Conservation (phyloP, 2,329 filamentous ascomycete species). For the Sporothrix curviconia region DNA sequence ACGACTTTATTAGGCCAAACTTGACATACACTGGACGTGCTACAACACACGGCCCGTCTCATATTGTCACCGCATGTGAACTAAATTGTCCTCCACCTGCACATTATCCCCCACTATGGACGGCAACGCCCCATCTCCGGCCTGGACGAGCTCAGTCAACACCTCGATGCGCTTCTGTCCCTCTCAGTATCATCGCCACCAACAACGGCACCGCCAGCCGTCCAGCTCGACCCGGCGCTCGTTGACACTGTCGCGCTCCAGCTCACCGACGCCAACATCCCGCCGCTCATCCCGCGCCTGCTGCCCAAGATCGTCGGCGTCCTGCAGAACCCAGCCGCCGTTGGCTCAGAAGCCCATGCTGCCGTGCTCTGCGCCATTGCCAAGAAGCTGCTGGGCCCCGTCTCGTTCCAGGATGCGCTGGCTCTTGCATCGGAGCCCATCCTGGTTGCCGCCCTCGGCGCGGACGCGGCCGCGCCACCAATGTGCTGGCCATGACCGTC, state of each 20-base stretch:
- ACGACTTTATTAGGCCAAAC: too few relatives aligned
- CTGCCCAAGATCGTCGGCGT: conserved; percentile 49
- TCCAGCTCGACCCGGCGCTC: conserved; percentile 39
- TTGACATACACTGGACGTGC: too few relatives aligned
- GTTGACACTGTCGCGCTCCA: conserved; percentile 56
- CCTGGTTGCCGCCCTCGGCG: conserved; percentile 46
- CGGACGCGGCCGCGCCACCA: conserved; percentile 50
- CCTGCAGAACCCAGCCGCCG: conserved; percentile 37
- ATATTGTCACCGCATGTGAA: too few relatives aligned
- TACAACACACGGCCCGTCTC: too few relatives aligned
- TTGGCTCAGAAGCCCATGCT: conserved; percentile 11
- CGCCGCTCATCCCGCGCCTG: conserved; percentile 44
- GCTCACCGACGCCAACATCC: conserved; percentile 51
- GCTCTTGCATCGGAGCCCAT: conserved; percentile 45
- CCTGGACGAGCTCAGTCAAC: conserved; percentile 47
- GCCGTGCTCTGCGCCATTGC: conserved; percentile 45
- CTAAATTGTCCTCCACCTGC: too few relatives aligned
- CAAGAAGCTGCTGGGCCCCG: conserved; percentile 48
- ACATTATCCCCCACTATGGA: too few relatives aligned
- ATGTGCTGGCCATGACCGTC: conserved; percentile 51
- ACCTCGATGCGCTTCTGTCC: conserved; percentile 43
- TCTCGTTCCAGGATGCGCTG: conserved; percentile 46
- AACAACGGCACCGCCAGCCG: conserved; percentile 30
- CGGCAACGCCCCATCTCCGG: conserved; percentile 40
- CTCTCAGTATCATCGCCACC: not conserved